Conservation (phyloP, 2,329 filamentous ascomycete genomes). For the Exutisphaerella laricina region DNA sequence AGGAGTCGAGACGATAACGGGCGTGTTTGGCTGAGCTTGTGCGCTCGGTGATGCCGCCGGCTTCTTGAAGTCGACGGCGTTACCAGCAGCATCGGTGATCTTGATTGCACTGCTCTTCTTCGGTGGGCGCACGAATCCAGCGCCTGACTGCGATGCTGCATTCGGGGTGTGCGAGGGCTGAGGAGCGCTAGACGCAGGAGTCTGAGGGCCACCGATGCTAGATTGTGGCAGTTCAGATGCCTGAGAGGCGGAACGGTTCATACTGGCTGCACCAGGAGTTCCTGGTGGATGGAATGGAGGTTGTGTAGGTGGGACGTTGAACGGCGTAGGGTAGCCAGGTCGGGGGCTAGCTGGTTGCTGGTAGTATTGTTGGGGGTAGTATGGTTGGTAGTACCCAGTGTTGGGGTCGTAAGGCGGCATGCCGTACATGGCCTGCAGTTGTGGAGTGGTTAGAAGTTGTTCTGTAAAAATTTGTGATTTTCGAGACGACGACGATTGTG, state of each 20-base stretch:
- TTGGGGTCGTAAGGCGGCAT: slow-evolving; percentile 49
- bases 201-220: slow-evolving; percentile 54
- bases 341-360: slow-evolving; percentile 42
- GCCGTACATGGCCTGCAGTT: slow-evolving; percentile 56
- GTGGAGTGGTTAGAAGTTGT: slow-evolving; percentile 35
- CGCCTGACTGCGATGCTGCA: slow-evolving; percentile 14
- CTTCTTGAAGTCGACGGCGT: slow-evolving; percentile 63
- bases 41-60: slow-evolving; percentile 53
- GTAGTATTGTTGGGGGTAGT: slow-evolving; percentile 48
- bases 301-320: slow-evolving; percentile 42
- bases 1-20: slow-evolving; percentile 66
- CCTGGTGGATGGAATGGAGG: slow-evolving; percentile 54
- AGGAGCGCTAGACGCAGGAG: slow-evolving; percentile 54
- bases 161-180: slow-evolving; percentile 43
- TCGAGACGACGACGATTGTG: not conserved
- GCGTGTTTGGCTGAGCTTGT: slow-evolving; percentile 51
- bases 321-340: slow-evolving; percentile 43
- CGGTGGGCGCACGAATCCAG: slow-evolving; percentile 56
- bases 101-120: slow-evolving; percentile 70
- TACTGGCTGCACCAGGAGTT: slow-evolving; percentile 36
- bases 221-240: slow-evolving; percentile 60
- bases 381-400: slow-evolving; percentile 40
- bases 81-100: slow-evolving; percentile 79
- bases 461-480: slow-evolving; percentile 7
- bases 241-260: slow-evolving; percentile 81